A percentile compares a stretch with the other conserved stretches of the same genome.
Evolutionary conservation across 1,284 basidiomycete genomes (phyloP).

Genomic region (Malassezia caprae): DNA sequence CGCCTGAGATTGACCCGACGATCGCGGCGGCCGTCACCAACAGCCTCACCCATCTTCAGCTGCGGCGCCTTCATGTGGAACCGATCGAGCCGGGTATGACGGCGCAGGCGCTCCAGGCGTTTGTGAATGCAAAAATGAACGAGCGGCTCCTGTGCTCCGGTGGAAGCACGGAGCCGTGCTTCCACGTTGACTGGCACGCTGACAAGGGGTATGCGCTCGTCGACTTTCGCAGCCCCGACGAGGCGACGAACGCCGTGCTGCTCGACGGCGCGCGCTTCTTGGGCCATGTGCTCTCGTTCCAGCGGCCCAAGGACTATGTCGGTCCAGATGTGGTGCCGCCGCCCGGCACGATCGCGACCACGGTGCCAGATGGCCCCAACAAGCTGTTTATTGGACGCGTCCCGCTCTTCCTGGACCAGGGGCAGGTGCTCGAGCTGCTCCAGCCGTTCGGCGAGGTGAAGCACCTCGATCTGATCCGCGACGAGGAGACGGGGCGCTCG

Average conservation of each 20-base stretch:
- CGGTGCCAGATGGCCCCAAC: slow-evolving; percentile 91
- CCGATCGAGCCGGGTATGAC: slow-evolving; percentile 85
- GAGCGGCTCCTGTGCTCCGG: slow-evolving; percentile 59
- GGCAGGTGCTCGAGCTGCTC: slow-evolving; percentile 92
- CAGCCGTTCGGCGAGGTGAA: slow-evolving; percentile 95
- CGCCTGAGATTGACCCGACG: not conserved
- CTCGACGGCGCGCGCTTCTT: slow-evolving; percentile 95
- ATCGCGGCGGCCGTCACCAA: slow-evolving; percentile 9
- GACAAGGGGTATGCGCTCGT: slow-evolving; percentile 92
- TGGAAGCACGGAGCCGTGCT: slow-evolving; percentile 60
- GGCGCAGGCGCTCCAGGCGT: slow-evolving; percentile 75
- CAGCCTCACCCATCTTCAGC: slow-evolving; percentile 57
- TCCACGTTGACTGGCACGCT: slow-evolving; percentile 86
- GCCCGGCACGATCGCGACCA: slow-evolving; percentile 73
- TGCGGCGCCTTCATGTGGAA: slow-evolving; percentile 86
- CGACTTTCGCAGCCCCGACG: slow-evolving; percentile 90
- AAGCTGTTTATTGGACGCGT: slow-evolving; percentile 96
- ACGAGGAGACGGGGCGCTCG: slow-evolving; percentile 56
- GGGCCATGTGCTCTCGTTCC: slow-evolving; percentile 81
- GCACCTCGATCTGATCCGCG: slow-evolving; percentile 94
- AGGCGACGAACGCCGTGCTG: slow-evolving; percentile 88
- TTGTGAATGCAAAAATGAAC: slow-evolving; percentile 91
- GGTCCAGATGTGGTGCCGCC: slow-evolving; percentile 60
- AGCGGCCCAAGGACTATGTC: slow-evolving; percentile 90
- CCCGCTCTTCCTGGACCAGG: slow-evolving; percentile 86